A percentile compares a stretch with the other conserved stretches of the same genome.
Evolutionary conservation across 202 grass and related monocot genomes (phyloP).

Genomic region (Digitaria exilis): DNA sequence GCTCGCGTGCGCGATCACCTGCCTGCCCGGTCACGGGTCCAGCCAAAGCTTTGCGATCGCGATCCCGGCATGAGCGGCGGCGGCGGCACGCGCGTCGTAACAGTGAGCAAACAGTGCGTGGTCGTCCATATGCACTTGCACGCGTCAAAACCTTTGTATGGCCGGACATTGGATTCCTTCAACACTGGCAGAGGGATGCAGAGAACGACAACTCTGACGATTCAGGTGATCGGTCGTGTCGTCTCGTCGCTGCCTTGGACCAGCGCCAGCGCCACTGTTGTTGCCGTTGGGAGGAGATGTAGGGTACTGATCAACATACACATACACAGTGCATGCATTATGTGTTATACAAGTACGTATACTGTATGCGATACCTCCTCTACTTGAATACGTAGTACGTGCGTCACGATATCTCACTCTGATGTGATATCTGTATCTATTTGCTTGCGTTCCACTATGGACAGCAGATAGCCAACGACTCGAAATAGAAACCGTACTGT

Average conservation of each 20-base stretch:
- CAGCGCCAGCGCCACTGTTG: background rate
- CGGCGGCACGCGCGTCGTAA: background rate
- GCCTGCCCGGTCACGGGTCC: background rate
- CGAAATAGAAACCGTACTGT: background rate
- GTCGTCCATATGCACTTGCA: background rate
- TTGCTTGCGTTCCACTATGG: too few relatives aligned
- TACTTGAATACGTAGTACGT: background rate
- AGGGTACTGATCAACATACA: background rate
- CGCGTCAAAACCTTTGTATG: background rate
- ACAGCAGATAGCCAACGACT: background rate
- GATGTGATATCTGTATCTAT: background rate
- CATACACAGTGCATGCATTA: background rate
- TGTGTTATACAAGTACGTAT: background rate
- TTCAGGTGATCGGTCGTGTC: background rate
- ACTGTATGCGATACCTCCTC: background rate
- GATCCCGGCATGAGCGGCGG: background rate
- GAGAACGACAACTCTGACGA: background rate
- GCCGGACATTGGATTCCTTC: conserved; percentile 18
- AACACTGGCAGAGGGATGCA: background rate
- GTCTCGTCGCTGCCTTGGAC: background rate
- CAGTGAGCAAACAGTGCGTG: background rate
- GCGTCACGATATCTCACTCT: background rate
- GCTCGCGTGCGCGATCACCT: background rate
- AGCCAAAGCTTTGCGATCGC: background rate
- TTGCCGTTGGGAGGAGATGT: background rate